phyloP scores from a whole-genome alignment of 306 rosid genomes.

The Betula pendula region DNA sequence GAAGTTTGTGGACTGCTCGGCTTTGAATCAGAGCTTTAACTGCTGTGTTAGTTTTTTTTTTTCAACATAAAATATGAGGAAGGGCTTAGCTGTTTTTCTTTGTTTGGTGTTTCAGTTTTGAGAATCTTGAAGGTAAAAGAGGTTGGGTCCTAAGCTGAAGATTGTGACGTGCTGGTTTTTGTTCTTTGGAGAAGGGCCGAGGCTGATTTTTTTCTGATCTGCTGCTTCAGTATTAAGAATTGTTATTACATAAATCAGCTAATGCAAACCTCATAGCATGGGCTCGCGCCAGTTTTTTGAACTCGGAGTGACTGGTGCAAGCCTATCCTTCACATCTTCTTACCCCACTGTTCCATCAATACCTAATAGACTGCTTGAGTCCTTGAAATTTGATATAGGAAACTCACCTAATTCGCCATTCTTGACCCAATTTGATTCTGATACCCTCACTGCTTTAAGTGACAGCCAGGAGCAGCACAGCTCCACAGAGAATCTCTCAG shows the following conservation, averaged over 20 bases:
- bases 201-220: slow-evolving; percentile 27
- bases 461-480: slow-evolving; percentile 61
- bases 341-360: slow-evolving; percentile 55
- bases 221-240: slow-evolving; percentile 3
- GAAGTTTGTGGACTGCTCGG: not conserved
- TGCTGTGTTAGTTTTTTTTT: not conserved
- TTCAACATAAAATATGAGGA: not conserved
- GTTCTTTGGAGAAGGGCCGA: slow-evolving; percentile 1
- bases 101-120: slow-evolving; percentile 44
- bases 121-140: slow-evolving; percentile 15
- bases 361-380: slow-evolving; percentile 52
- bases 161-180: not conserved
- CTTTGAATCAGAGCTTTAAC: not conserved
- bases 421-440: slow-evolving; percentile 59
- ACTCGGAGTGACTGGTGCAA: slow-evolving; percentile 51
- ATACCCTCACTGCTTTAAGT: slow-evolving; percentile 52
- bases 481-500: slow-evolving; percentile 64
- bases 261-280: slow-evolving; percentile 62
- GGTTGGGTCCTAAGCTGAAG: not conserved
- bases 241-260: slow-evolving; percentile 21
- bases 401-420: slow-evolving; percentile 72
- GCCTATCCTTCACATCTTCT: slow-evolving; percentile 54
- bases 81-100: slow-evolving; percentile 13
- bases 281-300: slow-evolving; percentile 69
- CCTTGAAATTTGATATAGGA: slow-evolving; percentile 57